Evolutionary conservation across 2,329 filamentous ascomycete genomes (phyloP), one percentile per base, ranked within the genome.

Genomic region (Verticillium albo-atrum): DNA sequence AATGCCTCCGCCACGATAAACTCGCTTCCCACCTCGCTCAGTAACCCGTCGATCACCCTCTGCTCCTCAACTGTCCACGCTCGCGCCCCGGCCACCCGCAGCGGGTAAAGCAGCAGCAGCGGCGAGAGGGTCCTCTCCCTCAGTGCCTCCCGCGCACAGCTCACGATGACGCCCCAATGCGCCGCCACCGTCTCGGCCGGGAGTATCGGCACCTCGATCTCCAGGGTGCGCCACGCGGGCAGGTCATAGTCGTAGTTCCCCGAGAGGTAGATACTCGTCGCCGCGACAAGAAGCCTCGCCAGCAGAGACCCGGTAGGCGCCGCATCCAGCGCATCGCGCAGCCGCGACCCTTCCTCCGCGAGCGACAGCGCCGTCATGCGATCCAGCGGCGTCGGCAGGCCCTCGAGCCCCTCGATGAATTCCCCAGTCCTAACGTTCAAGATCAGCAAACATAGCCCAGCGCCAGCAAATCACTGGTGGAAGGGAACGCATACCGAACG

Each of bases 181-280:
- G 26, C 35, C 3, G 66, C 62, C 15, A 74, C 63, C 1, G 67
- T 62, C 0, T 59, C 54, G 7, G 65, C 61, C 6, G 57, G 32
- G 0, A 74, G 30, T 0, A 62, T 67, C 0, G 72, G 67, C 0
- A 69, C 64, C 0, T 54, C 4, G 3, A 72, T 60, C 1, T 56
- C 65, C 10, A 69, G 61, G 0, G 50, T 52, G 0, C 66, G 60
- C 73, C 73, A 75, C 20, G 68, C 63, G 7, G 54, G 25, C 2
- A 71, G 65, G 10, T 74, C 71, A 15, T 75, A 75, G 60, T 75
- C 73, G 32, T 72, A 75, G 2, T 71, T 66, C 0, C 73, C 73
- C 0, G 74, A 75, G 4, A 75, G 66, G 34, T 75, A 75, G 6
- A 75, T 72, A 53, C 72, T 74, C 2, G 68, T 72, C 5, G 74